These are phyloP conservation scores for Scleroderma citrinum DNA, from an alignment of 768 basidiomycete genomes.

Conservation along the genomic window DNA sequence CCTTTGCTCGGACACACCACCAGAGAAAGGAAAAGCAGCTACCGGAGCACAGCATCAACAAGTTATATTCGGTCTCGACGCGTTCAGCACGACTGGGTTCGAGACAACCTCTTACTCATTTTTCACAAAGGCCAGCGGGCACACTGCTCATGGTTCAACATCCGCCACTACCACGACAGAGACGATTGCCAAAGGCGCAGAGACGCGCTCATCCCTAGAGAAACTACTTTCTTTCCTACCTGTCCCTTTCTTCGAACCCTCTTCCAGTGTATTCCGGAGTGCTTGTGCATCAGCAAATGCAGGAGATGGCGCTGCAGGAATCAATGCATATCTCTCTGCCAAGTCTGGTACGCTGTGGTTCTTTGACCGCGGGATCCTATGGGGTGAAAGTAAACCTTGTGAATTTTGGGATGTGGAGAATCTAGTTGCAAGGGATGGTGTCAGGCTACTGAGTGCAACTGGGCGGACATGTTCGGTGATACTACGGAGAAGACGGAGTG, in stretches of 20 bases:
- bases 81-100: slow-evolving; percentile 40
- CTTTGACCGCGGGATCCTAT: slow-evolving; percentile 58
- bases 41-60: slow-evolving; percentile 38
- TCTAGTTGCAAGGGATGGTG: slow-evolving; percentile 47
- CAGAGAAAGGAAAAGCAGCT: slow-evolving; percentile 38
- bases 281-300: slow-evolving; percentile 34
- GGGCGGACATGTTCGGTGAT: slow-evolving; percentile 65
- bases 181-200: slow-evolving; percentile 43
- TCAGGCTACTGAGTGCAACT: slow-evolving; percentile 53
- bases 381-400: slow-evolving; percentile 72
- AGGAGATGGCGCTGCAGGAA: slow-evolving; percentile 46
- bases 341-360: slow-evolving; percentile 73
- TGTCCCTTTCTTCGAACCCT: slow-evolving; percentile 42
- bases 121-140: background rate
- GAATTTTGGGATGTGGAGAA: slow-evolving; percentile 68
- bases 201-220: slow-evolving; percentile 45
- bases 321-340: slow-evolving; percentile 67
- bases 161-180: slow-evolving; percentile 19
- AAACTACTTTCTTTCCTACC: slow-evolving; percentile 47
- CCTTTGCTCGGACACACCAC: slow-evolving; percentile 45
- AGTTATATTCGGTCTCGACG: slow-evolving; percentile 69
- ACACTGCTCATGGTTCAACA: slow-evolving; percentile 19
- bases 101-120: slow-evolving; percentile 33
- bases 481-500: slow-evolving; percentile 34
- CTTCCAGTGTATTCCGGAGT: slow-evolving; percentile 49